A percentile compares a stretch with the other conserved stretches of the same genome.
Conservation (phyloP, 2,329 filamentous ascomycete species). For the Neonectria neomacrospora region DNA sequence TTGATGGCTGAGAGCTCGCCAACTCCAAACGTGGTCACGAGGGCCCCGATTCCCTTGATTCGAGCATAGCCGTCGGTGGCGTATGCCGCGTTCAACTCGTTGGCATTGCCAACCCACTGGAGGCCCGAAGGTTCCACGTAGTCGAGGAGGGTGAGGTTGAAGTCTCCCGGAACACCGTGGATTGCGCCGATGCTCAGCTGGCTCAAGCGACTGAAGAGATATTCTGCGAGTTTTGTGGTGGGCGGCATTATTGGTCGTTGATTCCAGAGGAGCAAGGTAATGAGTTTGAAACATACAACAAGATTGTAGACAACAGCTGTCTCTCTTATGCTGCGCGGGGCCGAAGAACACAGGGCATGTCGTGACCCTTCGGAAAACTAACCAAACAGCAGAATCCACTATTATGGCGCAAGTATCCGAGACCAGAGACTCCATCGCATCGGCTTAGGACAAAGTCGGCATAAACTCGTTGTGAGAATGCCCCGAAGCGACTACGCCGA, state of each 20-base stretch:
- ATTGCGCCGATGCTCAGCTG: conserved; percentile 65
- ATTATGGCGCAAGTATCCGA: neutral
- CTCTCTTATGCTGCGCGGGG: conserved; percentile 2
- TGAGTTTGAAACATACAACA: conserved; percentile 54
- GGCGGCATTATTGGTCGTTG: conserved; percentile 4
- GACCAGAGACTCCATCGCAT: neutral
- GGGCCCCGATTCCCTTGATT: conserved; percentile 60
- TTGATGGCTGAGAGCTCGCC: conserved; percentile 68
- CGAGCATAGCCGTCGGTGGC: conserved; percentile 68
- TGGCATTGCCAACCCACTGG: conserved; percentile 63
- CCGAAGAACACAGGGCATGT: neutral
- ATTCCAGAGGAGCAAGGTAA: neutral
- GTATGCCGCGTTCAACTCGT: conserved; percentile 68
- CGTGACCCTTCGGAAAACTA: neutral
- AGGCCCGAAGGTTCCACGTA: conserved; percentile 51
- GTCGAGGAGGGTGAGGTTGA: conserved; percentile 53
- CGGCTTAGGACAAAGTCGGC: neutral
- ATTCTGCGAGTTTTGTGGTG: conserved; percentile 19
- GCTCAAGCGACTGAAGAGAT: conserved; percentile 24
- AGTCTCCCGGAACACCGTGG: conserved; percentile 61
- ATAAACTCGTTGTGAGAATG: neutral
- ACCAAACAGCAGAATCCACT: neutral
- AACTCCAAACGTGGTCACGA: conserved; percentile 71
- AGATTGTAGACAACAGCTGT: neutral
- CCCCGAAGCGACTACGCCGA: conserved; percentile 4